phyloP scores from a whole-genome alignment of 495 filamentous ascomycete species.

The Platismatia glauca region DNA sequence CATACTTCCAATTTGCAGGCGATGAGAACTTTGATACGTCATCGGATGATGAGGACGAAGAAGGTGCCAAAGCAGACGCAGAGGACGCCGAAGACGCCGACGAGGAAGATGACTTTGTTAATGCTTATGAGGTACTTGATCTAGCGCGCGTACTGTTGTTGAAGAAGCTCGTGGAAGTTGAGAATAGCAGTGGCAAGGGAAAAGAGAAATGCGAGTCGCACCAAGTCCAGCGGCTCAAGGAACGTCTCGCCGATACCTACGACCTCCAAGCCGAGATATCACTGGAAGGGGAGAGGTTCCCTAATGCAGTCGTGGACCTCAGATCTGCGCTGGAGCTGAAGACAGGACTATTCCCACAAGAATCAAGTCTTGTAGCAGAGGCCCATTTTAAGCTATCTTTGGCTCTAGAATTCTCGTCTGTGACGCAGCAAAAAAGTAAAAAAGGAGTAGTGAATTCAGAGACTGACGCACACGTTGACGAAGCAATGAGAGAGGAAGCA shows the following conservation, averaged over 20 bases:
- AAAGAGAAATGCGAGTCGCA: conserved; percentile 45
- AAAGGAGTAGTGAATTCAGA: conserved; percentile 28
- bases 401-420: conserved; percentile 84
- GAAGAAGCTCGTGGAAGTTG: conserved; percentile 47
- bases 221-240: conserved; percentile 56
- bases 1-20: conserved; percentile 84
- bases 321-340: conserved; percentile 67
- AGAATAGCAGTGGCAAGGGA: conserved; percentile 37
- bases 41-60: conserved; percentile 60
- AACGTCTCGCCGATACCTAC: conserved; percentile 81
- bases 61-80: conserved; percentile 35
- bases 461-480: conserved; percentile 45
- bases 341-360: conserved; percentile 61
- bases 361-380: conserved; percentile 79
- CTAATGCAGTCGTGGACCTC: conserved; percentile 70
- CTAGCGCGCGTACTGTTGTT: conserved; percentile 73
- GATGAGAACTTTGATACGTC: conserved; percentile 83
- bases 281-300: conserved; percentile 84
- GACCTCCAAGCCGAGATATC: conserved; percentile 90
- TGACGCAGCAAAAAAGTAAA: conserved; percentile 53
- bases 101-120: conserved; percentile 83
- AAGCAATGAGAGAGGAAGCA: conserved; percentile 64
- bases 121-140: conserved; percentile 87
- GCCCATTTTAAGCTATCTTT: conserved; percentile 93
- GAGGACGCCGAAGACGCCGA: conserved; percentile 48